phyloP scores from a whole-genome alignment of 1,139 yeast species.

The Pichia sp. region DNA sequence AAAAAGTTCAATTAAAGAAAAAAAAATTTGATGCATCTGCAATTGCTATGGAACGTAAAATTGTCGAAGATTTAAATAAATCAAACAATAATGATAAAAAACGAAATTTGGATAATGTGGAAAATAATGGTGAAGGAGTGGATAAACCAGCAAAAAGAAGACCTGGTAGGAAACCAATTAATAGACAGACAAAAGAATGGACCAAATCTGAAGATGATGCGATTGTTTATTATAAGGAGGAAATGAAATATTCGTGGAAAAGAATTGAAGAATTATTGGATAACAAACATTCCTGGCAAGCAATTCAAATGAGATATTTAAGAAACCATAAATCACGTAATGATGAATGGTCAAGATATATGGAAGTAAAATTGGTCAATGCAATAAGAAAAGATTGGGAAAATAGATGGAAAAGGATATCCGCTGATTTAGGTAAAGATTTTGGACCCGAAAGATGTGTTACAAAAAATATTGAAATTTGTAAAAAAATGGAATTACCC shows the following conservation, averaged over 20 bases:
- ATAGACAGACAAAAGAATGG: conserved; percentile 24
- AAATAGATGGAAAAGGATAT: conserved; percentile 34
- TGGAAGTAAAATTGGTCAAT: conserved; percentile 28
- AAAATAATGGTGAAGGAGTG: not conserved
- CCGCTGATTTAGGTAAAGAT: conserved; percentile 25
- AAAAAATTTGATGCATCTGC: conserved; percentile 10
- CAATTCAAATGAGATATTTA: conserved; percentile 39
- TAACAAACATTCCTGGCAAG: conserved; percentile 36
- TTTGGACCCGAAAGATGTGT: conserved; percentile 26
- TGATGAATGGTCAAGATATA: conserved; percentile 30
- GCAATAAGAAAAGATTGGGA: conserved; percentile 35
- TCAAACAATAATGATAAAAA: not conserved
- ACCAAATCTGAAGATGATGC: conserved; percentile 34
- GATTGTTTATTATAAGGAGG: conserved; percentile 34
- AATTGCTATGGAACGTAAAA: conserved; percentile 12
- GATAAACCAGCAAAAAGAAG: not conserved
- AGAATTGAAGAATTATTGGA: conserved; percentile 32
- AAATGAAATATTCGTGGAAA: conserved; percentile 34
- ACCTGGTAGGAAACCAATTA: not conserved
- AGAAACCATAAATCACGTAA: conserved; percentile 33
- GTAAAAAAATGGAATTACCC: conserved; percentile 26
- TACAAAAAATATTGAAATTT: conserved; percentile 26
- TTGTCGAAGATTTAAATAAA: conserved; percentile 5
- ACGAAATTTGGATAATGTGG: not conserved
- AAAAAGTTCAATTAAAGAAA: conserved; percentile 24